A percentile compares a stretch with the other conserved stretches of the same genome.
Evolutionary conservation across 73 alveolate genomes (phyloP).

Genomic region (Effrenium voratum): DNA sequence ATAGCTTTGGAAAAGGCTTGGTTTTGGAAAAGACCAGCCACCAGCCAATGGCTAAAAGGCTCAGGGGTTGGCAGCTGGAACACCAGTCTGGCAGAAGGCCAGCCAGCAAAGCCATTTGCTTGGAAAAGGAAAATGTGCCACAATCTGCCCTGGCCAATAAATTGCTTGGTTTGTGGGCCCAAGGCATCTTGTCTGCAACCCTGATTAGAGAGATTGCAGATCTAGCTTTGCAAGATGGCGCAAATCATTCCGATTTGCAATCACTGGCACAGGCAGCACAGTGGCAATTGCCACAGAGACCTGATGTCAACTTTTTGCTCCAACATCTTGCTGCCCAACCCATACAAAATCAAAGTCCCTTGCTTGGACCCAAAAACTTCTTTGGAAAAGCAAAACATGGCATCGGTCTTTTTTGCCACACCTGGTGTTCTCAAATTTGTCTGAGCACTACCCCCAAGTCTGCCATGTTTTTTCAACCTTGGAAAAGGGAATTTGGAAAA

Average conservation of each 20-base stretch:
- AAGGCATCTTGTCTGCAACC: neutral
- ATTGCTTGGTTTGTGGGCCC: conserved; percentile 1
- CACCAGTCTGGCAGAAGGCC: neutral
- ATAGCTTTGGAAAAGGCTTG: neutral
- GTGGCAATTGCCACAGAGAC: neutral
- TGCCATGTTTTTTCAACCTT: neutral
- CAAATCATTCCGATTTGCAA: neutral
- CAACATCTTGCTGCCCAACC: neutral
- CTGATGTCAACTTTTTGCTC: neutral
- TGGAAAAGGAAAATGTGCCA: neutral
- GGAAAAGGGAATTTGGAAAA: neutral
- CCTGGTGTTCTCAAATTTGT: neutral
- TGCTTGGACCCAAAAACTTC: too few species aligned
- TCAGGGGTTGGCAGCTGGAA: conserved; percentile 36
- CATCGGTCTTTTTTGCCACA: neutral
- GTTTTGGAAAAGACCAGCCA: neutral
- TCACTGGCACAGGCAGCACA: neutral
- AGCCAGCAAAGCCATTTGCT: neutral
- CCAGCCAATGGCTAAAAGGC: conserved; percentile 13
- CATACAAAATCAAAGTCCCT: neutral
- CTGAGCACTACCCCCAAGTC: neutral
- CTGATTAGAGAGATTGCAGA: neutral
- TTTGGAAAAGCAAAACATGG: too few species aligned
- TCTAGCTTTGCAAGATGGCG: neutral
- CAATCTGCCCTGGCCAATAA: neutral